Evolutionary conservation across 2,329 filamentous ascomycete species (phyloP).

Genomic region (Fusarium multiceps): DNA sequence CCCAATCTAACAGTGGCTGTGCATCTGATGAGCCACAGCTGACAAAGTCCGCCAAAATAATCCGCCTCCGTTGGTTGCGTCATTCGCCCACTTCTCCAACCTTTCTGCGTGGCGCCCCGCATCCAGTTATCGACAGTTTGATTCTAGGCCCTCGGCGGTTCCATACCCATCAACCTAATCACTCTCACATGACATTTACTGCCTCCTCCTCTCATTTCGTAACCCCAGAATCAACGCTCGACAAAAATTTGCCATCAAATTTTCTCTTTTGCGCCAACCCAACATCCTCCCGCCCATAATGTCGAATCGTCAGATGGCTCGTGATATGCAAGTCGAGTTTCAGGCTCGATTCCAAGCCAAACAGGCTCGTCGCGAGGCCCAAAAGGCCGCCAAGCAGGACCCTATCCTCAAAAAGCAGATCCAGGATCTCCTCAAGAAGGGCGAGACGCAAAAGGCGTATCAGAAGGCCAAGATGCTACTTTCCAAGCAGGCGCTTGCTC

Average conservation of each 20-base stretch:
- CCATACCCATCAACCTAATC: conserved; percentile 26
- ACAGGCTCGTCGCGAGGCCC: conserved; percentile 69
- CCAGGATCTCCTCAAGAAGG: conserved; percentile 70
- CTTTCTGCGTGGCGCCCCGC: conserved; percentile 33
- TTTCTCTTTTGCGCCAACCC: not conserved
- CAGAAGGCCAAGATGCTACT: conserved; percentile 73
- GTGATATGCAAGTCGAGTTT: conserved; percentile 73
- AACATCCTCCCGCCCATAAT: conserved; percentile 51
- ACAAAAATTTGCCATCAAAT: not conserved
- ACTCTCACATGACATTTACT: conserved; percentile 44
- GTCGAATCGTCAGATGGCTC: conserved; percentile 68
- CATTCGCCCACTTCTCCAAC: conserved; percentile 37
- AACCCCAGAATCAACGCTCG: not conserved
- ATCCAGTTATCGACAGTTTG: conserved; percentile 18
- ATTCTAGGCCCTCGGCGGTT: conserved; percentile 39
- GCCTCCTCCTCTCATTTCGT: conserved; percentile 1
- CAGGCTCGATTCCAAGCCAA: conserved; percentile 73
- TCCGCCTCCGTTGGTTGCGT: conserved; percentile 36
- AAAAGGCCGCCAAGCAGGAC: conserved; percentile 70
- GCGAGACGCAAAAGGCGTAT: conserved; percentile 71
- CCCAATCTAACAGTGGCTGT: conserved; percentile 7
- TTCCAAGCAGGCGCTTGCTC: conserved; percentile 69
- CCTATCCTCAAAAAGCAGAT: conserved; percentile 72
- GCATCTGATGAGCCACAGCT: conserved; percentile 7
- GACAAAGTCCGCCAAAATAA: conserved; percentile 4